phyloP scores from a whole-genome alignment of 2,329 filamentous ascomycete species.

The Cordyceps farinosa region DNA sequence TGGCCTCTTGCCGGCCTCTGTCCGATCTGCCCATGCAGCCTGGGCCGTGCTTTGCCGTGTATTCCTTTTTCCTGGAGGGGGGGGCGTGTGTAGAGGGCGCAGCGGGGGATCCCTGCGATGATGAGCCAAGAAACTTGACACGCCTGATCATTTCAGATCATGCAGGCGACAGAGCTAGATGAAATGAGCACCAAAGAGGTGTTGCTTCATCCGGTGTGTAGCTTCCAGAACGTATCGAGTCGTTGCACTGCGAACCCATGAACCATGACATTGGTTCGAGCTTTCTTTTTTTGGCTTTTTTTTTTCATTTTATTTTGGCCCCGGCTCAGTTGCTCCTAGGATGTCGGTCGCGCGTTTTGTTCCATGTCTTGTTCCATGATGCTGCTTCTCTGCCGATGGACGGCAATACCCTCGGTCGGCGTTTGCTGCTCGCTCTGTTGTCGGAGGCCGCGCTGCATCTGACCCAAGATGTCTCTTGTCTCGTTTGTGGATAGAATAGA shows the following conservation, averaged over 20 bases:
- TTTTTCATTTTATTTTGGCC: background rate
- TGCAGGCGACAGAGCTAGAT: constrained; percentile 7
- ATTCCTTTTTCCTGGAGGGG: background rate
- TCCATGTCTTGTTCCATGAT: background rate
- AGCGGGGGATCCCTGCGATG: background rate
- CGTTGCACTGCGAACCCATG: background rate
- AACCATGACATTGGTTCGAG: background rate
- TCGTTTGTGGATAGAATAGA: background rate
- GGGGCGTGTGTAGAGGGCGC: background rate
- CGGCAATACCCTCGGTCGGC: background rate
- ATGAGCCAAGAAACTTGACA: background rate
- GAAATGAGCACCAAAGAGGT: constrained; percentile 3
- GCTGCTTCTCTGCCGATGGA: background rate
- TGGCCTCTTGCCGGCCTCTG: background rate
- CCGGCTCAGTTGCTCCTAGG: background rate
- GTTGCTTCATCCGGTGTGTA: background rate
- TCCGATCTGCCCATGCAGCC: constrained; percentile 6
- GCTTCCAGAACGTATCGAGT: background rate
- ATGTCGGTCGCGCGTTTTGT: background rate
- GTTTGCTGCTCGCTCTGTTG: background rate
- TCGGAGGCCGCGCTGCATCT: background rate
- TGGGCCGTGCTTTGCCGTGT: background rate
- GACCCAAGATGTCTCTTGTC: constrained; percentile 6
- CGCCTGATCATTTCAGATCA: constrained; percentile 9
- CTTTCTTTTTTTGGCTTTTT: background rate